A percentile compares a stretch with the other conserved stretches of the same genome.
phyloP scores from a whole-genome alignment of 257 asterid genomes.

The Solanum sitiens region DNA sequence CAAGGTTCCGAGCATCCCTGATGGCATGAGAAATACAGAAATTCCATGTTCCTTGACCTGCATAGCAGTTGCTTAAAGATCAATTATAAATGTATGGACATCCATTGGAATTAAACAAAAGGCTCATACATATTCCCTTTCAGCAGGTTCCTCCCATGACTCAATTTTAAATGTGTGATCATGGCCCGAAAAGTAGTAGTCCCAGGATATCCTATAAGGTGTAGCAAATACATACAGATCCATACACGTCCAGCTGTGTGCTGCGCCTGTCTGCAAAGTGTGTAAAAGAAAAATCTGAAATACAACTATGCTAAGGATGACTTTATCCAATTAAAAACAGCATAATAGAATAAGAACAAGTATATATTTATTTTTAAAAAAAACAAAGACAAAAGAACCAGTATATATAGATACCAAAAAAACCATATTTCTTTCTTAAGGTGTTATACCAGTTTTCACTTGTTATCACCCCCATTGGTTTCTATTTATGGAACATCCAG shows the following conservation, averaged over 20 bases:
- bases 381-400: background rate
- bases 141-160: conserved; percentile 97
- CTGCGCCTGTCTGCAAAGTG: conserved; percentile 60
- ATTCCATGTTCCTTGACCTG: conserved; percentile 96
- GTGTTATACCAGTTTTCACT: background rate
- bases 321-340: background rate
- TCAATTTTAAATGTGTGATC: conserved; percentile 69
- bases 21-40: conserved; percentile 97
- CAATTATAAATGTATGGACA: background rate
- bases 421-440: background rate
- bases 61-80: conserved; percentile 9
- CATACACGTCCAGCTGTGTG: conserved; percentile 99
- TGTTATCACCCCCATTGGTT: background rate
- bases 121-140: conserved; percentile 62
- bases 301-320: background rate
- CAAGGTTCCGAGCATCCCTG: conserved; percentile 98
- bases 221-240: conserved; percentile 98
- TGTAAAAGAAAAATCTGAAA: background rate
- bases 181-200: conserved; percentile 77
- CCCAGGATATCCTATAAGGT: conserved; percentile 97
- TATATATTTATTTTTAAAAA: no score
- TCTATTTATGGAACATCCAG: background rate
- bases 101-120: background rate
- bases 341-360: background rate
- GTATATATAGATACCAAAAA: background rate